These are phyloP conservation scores for Podosphaera aphanis DNA, from an alignment of 2,329 filamentous ascomycete species.

Conservation along the genomic window DNA sequence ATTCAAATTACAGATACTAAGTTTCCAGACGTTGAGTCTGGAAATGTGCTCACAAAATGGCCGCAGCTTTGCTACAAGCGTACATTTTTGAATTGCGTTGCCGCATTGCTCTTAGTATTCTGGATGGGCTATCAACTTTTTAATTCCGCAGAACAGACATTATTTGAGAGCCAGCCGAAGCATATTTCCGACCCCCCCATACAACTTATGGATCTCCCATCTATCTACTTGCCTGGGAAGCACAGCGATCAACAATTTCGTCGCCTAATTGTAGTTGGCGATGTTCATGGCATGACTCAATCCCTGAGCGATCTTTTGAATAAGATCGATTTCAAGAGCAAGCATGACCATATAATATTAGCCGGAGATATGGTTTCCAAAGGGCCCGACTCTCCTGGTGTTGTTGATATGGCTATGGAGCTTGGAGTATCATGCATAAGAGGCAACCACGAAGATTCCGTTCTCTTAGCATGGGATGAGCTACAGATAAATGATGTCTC, in stretches of 20 bases:
- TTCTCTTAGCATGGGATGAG: slow-evolving; percentile 40
- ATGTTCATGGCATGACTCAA: slow-evolving; percentile 70
- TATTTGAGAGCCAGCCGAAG: not conserved
- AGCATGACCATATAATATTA: slow-evolving; percentile 51
- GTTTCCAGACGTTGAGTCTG: too few relatives aligned
- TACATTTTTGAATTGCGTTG: slow-evolving; percentile 3
- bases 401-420: slow-evolving; percentile 51
- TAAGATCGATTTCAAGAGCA: slow-evolving; percentile 37
- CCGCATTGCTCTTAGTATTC: not conserved
- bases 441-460: slow-evolving; percentile 77
- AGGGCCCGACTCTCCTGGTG: slow-evolving; percentile 59
- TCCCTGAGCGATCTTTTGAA: slow-evolving; percentile 42
- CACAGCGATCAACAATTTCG: slow-evolving; percentile 20
- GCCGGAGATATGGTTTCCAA: slow-evolving; percentile 66
- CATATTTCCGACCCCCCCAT: slow-evolving; percentile 10
- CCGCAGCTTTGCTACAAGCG: slow-evolving; percentile 1
- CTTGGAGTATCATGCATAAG: slow-evolving; percentile 61
- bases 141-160: not conserved
- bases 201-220: slow-evolving; percentile 12
- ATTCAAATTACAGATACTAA: too few relatives aligned
- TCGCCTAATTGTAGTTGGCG: slow-evolving; percentile 61
- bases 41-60: too few relatives aligned
- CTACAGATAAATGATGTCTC: slow-evolving; percentile 8
- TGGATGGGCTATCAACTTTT: not conserved
- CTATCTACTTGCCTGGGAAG: slow-evolving; percentile 12